phyloP scores from a whole-genome alignment of 2,329 filamentous ascomycete species.

The Phaeosphaeriaceae sp. region DNA sequence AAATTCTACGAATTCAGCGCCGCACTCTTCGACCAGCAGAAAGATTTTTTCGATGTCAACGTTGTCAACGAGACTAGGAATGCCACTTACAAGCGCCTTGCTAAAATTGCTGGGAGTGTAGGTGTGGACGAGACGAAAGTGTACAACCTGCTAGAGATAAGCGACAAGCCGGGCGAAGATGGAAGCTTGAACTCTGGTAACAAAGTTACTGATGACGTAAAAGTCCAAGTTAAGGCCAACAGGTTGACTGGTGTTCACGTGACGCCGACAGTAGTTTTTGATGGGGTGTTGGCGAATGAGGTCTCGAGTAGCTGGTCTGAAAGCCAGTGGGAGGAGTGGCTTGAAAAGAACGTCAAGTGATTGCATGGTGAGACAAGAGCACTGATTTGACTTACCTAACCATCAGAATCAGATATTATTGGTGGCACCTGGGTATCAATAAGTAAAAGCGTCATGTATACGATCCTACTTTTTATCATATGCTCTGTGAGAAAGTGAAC shows the following conservation, averaged over 20 bases:
- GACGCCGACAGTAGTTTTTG: constrained; percentile 86
- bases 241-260: constrained; percentile 85
- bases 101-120: constrained; percentile 71
- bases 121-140: constrained; percentile 75
- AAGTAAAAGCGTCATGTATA: too few relatives aligned
- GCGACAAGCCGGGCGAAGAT: constrained; percentile 69
- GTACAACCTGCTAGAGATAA: constrained; percentile 71
- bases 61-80: constrained; percentile 87
- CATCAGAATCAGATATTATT: neutral
- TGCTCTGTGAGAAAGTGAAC: too few relatives aligned
- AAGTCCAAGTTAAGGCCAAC: constrained; percentile 80
- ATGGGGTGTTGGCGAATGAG: constrained; percentile 80
- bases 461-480: too few relatives aligned
- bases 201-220: constrained; percentile 81
- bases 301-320: constrained; percentile 79
- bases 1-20: constrained; percentile 83
- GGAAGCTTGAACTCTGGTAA: constrained; percentile 81
- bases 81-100: constrained; percentile 78
- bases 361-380: constrained; percentile 9
- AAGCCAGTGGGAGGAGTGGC: constrained; percentile 86
- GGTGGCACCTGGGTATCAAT: too few relatives aligned
- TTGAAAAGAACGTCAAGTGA: constrained; percentile 69
- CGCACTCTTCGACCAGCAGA: constrained; percentile 72
- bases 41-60: constrained; percentile 81
- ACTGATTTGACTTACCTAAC: neutral